Evolutionary conservation across 352 stramenopile species (phyloP), one percentile per base, ranked within the genome.

Genomic region (Phytopythium delawarense): DNA sequence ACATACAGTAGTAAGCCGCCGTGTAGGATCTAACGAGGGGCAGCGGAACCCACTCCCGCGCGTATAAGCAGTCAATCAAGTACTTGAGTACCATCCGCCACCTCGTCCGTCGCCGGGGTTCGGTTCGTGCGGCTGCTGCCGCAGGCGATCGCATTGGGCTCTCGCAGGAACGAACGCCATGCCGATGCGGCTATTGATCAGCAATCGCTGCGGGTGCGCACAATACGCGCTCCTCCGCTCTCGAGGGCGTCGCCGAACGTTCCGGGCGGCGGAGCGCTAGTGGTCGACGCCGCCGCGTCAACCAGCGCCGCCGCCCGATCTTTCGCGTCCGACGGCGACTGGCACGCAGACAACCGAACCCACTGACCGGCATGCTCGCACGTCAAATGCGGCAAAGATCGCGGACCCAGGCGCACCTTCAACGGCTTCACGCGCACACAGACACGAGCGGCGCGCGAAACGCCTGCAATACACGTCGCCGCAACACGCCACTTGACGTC

Each of bases 1-100:
- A 69, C 23, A 48, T 69, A 21, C 15, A 46, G 44, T 30, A 34
- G 21, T 34, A 52, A 52, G 46, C 46, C 21, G 46, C n/a, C 23
- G 46, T 34, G n/a, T 52, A 34, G 46, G 28, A 52, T 23, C 45
- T 32, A 51, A 28, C 21, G 7, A n/a, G 44, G 44, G 40, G 40
- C 40, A 46, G 40, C 40, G 40, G 40, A 46, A 46, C 40, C 40
- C 40, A 46, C 40, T n/a, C 40, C 15, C 16, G 15, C 20, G n/a
- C 44, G 44, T 28, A 49, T n/a, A 49, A 49, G n/a, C 44, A 49
- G n/a, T 49, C 44, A 49, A 49, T 25, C n/a, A 49, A 49, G 35
- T 40, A 40, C 35, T 11, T 40, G 35, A 40, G 5, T 7, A 15
- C 9, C 35, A 40, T 40, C 12, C 35, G 35, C 35, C 35, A 7